Evolutionary conservation across 2,329 filamentous ascomycete genomes (phyloP), one percentile per base, ranked within the genome.

Genomic region (Ceratocystiopsis sp.): DNA sequence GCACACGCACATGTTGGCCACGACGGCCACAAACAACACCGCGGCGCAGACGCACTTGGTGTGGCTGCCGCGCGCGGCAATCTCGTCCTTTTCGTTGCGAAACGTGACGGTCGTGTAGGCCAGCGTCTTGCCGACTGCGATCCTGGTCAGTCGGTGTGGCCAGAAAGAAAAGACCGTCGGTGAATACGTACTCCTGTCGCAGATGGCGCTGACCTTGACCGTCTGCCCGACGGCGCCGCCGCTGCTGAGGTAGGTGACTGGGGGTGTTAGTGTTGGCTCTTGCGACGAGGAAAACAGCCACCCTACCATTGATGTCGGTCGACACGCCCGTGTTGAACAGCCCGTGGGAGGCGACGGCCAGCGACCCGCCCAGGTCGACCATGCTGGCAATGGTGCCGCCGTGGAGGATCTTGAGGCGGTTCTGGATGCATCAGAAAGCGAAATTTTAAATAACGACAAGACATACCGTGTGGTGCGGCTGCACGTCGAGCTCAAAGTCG

Each of bases 381-480:
- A 87, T 78, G 55, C 77, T 82, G 4, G 83, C 83, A 25, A 89
- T 77, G 0, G 82, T 84, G 4, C 83, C 83, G 16, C 83, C 83
- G 53, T 89, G 83, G 25, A 87, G 69, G 34, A 80, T 86, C 42
- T 76, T 71, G 0, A 89, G 65, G 1, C 83, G 77, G 55, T 89
- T 89, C 80, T 86, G 32, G n/a, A n/a, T n/a, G n/a, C n/a, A n/a
- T n/a, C n/a, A n/a, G n/a, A n/a, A n/a, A n/a, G n/a, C n/a, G n/a
- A n/a, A n/a, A n/a, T n/a, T n/a, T n/a, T n/a, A n/a, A n/a, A n/a
- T n/a, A n/a, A n/a, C n/a, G 10, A n/a, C 15, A 19, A 17, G 4
- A 40, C 45, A 21, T 16, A 84, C 81, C 1, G 81, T 86, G 53
- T 87, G 83, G 47, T 85, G 71, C 49, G 80, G 77, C 42, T 77